These are phyloP conservation scores for Coleophoma crateriformis DNA, from an alignment of 2,329 filamentous ascomycete genomes.

Conservation along the genomic window DNA sequence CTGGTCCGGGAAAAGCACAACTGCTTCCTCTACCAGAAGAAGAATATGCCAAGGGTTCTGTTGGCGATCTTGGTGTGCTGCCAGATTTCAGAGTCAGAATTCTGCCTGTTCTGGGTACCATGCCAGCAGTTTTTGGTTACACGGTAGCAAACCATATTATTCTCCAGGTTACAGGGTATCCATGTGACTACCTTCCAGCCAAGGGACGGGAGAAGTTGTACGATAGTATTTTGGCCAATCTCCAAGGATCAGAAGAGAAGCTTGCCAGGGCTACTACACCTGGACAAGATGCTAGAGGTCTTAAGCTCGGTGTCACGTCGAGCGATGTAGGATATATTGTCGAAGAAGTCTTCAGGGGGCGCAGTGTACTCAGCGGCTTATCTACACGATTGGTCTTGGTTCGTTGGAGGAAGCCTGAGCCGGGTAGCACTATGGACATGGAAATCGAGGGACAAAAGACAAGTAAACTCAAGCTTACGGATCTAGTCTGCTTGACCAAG, in stretches of 20 bases:
- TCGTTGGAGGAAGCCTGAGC: constrained; percentile 66
- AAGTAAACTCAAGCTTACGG: constrained; percentile 60
- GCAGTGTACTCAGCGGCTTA: constrained; percentile 77
- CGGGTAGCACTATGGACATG: constrained; percentile 52
- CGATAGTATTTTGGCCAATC: constrained; percentile 68
- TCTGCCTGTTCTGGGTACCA: constrained; percentile 87
- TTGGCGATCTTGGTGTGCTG: constrained; percentile 81
- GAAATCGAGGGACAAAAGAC: constrained; percentile 70
- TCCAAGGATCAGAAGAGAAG: constrained; percentile 78
- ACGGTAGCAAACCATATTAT: constrained; percentile 91
- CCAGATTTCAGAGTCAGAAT: constrained; percentile 95
- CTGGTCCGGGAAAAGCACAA: constrained; percentile 84
- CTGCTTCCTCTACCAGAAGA: constrained; percentile 82
- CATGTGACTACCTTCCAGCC: constrained; percentile 72
- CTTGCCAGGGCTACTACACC: constrained; percentile 44
- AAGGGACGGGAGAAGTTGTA: constrained; percentile 91
- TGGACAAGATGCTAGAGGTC: constrained; percentile 48
- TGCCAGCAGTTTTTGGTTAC: constrained; percentile 95
- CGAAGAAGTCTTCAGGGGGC: constrained; percentile 82
- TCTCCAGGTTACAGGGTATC: constrained; percentile 74
- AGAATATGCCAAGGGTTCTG: constrained; percentile 79
- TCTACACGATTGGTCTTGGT: constrained; percentile 74
- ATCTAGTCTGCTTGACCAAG: constrained; percentile 88
- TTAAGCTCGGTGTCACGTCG: constrained; percentile 72
- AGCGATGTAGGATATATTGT: constrained; percentile 83